Conservation (phyloP, 2,329 filamentous ascomycete species). For the Xylariaceae sp. region DNA sequence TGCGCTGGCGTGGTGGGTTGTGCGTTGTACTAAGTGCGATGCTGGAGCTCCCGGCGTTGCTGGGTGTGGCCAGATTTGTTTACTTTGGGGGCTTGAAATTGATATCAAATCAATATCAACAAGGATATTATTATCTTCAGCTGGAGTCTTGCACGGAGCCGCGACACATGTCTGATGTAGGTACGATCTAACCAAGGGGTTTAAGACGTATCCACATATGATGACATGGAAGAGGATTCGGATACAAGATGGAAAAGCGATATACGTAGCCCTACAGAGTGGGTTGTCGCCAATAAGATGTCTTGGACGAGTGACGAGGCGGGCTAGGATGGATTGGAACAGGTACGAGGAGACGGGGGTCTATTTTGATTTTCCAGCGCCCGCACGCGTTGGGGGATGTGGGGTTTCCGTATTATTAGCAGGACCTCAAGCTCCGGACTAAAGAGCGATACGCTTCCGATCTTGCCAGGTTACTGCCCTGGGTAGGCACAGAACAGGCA, state of each 20-base stretch:
- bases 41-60: not conserved
- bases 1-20: conserved; percentile 6
- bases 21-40: not conserved
- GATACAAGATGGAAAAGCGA: conserved; percentile 9
- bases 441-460: too few relatives aligned
- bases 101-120: conserved; percentile 11
- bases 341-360: not conserved
- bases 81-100: conserved; percentile 10
- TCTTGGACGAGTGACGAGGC: conserved; percentile 6
- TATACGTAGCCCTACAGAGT: conserved; percentile 11
- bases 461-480: too few relatives aligned
- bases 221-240: not conserved
- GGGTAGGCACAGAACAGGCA: too few relatives aligned
- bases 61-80: conserved; percentile 14
- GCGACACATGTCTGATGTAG: conserved; percentile 1
- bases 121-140: conserved; percentile 3
- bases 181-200: not conserved
- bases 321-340: conserved; percentile 11
- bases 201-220: not conserved
- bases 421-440: too few relatives aligned
- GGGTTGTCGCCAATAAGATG: conserved; percentile 12
- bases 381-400: conserved; percentile 7
- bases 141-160: not conserved
- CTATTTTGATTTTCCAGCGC: not conserved
- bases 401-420: not conserved